Conservation (phyloP, 805 yeast genomes). For the Kuraishia molischiana region DNA sequence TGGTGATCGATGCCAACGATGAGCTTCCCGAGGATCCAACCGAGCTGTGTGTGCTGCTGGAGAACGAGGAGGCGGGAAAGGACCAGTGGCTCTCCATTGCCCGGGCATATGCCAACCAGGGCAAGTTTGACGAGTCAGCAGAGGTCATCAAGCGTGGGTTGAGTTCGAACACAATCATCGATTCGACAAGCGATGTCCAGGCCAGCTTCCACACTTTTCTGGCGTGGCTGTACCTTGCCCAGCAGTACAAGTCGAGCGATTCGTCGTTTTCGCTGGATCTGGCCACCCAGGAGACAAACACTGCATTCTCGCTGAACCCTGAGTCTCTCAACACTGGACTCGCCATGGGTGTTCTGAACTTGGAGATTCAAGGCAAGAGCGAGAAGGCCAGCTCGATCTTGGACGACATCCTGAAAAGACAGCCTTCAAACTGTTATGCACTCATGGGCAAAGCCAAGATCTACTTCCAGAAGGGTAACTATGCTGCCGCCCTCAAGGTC, state of each 20-base stretch:
- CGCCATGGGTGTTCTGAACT: slow-evolving; percentile 55
- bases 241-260: slow-evolving; percentile 20
- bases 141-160: slow-evolving; percentile 56
- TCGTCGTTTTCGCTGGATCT: slow-evolving; percentile 12
- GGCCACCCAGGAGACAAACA: slow-evolving; percentile 23
- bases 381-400: slow-evolving; percentile 66
- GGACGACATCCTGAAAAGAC: slow-evolving; percentile 46
- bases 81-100: slow-evolving; percentile 84
- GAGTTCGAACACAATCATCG: slow-evolving; percentile 20
- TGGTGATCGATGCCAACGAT: slow-evolving; percentile 67
- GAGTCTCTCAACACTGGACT: slow-evolving; percentile 40
- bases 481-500: slow-evolving; percentile 60
- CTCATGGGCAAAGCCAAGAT: slow-evolving; percentile 79
- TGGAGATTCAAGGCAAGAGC: slow-evolving; percentile 59
- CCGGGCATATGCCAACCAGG: slow-evolving; percentile 62
- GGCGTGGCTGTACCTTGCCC: slow-evolving; percentile 63
- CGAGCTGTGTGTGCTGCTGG: slow-evolving; percentile 69
- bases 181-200: slow-evolving; percentile 30
- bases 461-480: slow-evolving; percentile 62
- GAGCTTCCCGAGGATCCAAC: slow-evolving; percentile 87
- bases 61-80: slow-evolving; percentile 67
- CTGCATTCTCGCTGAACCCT: slow-evolving; percentile 37
- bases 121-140: slow-evolving; percentile 49
- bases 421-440: slow-evolving; percentile 63
- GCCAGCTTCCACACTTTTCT: slow-evolving; percentile 49